Conservation (phyloP, 1,284 basidiomycete species). For the Phylloporus gajari region DNA sequence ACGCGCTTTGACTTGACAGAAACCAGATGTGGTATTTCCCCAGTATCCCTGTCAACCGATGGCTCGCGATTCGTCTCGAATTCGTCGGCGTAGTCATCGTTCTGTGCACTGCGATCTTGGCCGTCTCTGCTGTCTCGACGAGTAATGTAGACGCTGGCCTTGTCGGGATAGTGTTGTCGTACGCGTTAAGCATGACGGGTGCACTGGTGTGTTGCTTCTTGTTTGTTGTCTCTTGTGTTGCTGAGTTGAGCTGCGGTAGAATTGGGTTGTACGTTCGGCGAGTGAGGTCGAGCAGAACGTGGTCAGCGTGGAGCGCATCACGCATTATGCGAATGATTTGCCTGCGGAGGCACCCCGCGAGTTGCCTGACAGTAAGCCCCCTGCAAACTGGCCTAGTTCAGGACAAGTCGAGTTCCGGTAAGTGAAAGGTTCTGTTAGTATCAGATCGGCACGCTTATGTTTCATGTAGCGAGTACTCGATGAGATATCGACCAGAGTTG, state of each 20-base stretch:
- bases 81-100: conserved; percentile 88
- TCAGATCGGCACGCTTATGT: neutral
- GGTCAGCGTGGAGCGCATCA: conserved; percentile 85
- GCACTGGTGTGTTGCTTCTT: conserved; percentile 62
- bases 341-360: conserved; percentile 81
- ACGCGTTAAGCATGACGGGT: conserved; percentile 84
- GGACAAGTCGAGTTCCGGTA: conserved; percentile 84
- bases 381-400: conserved; percentile 75
- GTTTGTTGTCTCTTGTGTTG: neutral
- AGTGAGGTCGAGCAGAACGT: conserved; percentile 96
- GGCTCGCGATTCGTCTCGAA: conserved; percentile 84
- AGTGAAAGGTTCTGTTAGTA: conserved; percentile 20
- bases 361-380: conserved; percentile 72
- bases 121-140: conserved; percentile 76
- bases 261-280: conserved; percentile 89
- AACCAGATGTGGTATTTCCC: conserved; percentile 86
- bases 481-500: conserved; percentile 85
- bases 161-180: conserved; percentile 90
- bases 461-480: conserved; percentile 72
- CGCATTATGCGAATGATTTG: conserved; percentile 75
- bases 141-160: conserved; percentile 87
- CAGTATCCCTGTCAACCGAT: conserved; percentile 79
- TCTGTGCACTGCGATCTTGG: conserved; percentile 74
- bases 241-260: conserved; percentile 46
- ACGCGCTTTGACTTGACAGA: conserved; percentile 83